A percentile compares a stretch with the other conserved stretches of the same genome.
Conservation (phyloP, 192 early-diverging fungal species). For the Spizellomyces sp. region DNA sequence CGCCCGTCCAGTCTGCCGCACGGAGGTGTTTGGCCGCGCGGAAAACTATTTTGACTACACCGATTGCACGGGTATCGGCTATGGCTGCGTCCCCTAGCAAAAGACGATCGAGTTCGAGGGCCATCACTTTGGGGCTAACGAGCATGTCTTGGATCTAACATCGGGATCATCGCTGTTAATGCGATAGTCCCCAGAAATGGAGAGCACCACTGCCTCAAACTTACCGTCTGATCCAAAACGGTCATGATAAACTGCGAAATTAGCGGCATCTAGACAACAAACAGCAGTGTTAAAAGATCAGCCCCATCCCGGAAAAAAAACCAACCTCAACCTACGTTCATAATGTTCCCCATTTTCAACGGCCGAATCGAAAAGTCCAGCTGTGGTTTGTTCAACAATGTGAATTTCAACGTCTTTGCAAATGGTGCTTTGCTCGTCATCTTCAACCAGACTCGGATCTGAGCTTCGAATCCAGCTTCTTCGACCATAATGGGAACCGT, state of each 20-base stretch:
- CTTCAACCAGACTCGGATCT: slow-evolving; percentile 24
- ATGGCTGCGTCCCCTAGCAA: slow-evolving; percentile 22
- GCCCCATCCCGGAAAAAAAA: not conserved
- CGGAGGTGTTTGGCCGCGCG: slow-evolving; percentile 20
- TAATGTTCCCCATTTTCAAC: slow-evolving; percentile 29
- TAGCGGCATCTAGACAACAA: not conserved
- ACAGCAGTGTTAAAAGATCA: not conserved
- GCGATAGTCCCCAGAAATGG: too few species aligned
- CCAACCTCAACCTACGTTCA: slow-evolving; percentile 14
- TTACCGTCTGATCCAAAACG: slow-evolving; percentile 17
- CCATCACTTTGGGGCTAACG: slow-evolving; percentile 28
- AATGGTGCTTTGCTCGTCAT: slow-evolving; percentile 24
- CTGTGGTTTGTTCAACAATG: slow-evolving; percentile 21
- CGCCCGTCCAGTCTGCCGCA: slow-evolving; percentile 23
- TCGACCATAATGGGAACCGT: slow-evolving; percentile 31
- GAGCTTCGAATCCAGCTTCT: slow-evolving; percentile 30
- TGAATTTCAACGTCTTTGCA: slow-evolving; percentile 22
- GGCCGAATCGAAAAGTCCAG: slow-evolving; percentile 29
- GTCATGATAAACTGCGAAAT: slow-evolving; percentile 33
- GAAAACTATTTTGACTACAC: slow-evolving; percentile 33
- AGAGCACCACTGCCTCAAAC: not conserved
- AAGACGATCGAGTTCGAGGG: slow-evolving; percentile 25
- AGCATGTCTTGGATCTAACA: slow-evolving; percentile 18
- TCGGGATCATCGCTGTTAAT: too few species aligned
- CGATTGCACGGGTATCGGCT: slow-evolving; percentile 22